phyloP scores from a whole-genome alignment of 2,329 filamentous ascomycete species.

The Sarocladium kiliense region DNA sequence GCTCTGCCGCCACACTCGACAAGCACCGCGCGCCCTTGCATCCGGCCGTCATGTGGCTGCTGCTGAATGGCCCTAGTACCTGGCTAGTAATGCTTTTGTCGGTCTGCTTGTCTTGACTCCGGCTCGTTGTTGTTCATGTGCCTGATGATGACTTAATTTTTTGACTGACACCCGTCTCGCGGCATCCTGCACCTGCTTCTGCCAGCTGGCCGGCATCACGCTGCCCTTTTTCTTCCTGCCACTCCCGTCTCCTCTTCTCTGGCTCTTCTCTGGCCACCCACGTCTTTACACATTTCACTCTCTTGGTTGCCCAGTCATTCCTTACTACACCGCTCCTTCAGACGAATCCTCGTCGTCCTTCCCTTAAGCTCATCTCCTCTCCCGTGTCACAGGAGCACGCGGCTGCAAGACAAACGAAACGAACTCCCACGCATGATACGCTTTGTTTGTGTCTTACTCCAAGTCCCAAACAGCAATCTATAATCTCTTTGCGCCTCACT shows the following conservation, averaged over 20 bases:
- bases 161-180: not conserved
- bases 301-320: not conserved
- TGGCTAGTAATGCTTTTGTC: not conserved
- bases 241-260: slow-evolving; percentile 1
- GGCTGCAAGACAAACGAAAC: not conserved
- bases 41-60: slow-evolving; percentile 2
- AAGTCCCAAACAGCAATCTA: not conserved
- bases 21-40: not conserved
- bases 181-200: slow-evolving; percentile 4
- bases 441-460: slow-evolving; percentile 7
- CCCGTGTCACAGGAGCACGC: not conserved
- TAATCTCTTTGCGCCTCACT: slow-evolving; percentile 5
- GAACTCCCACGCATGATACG: not conserved
- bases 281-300: slow-evolving; percentile 9
- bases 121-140: not conserved
- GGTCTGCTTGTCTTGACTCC: not conserved
- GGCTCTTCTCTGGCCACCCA: slow-evolving; percentile 19
- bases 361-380: not conserved
- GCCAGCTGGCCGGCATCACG: slow-evolving; percentile 7
- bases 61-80: not conserved
- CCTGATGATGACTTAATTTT: not conserved
- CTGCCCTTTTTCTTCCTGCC: slow-evolving; percentile 10
- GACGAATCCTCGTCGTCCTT: not conserved
- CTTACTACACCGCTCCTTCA: not conserved
- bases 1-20: not conserved